Base-by-base conservation (phyloP, 108 stramenopile genomes). In the Asterionellopsis glacialis region DNA sequence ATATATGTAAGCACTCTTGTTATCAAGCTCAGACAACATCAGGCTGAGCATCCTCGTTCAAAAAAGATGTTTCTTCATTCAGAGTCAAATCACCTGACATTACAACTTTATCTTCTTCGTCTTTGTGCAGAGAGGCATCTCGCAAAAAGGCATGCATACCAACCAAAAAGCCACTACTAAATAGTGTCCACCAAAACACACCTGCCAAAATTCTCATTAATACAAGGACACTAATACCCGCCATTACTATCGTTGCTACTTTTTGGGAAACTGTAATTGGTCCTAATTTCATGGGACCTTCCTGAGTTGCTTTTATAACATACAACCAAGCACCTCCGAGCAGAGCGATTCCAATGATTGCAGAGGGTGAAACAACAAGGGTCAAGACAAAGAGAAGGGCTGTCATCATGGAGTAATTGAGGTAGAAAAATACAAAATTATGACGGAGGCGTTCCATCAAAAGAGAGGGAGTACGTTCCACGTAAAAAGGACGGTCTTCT, bases 91-190 rank as follows among this genome's bases (percentile, higher is more conserved):
- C 93, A 26, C 93, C 93, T 33, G 72, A 72, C 93, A 94, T 94
- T 13, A 68, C 80, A 26, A 94, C 80, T 45, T 71, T 72, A 71
- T 94, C 93, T 48, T 83, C 84, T 47, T 84, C 81, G 74, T 94
- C 93, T 73, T 91, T 88, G 61, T 94, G 93, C 88, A 94, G 85
- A 18, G 74, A 77, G 0, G 93, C 93, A 69, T 94, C 93, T 39
- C 93, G 56, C 27, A 94, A 69, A 19, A 82, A 56, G 9, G 86
- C 84, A 72, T 94, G 93, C 1, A 76, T 55, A 40, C 72, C 63
- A 15, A 83, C 70, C 50, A 91, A 63, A 67, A 91, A 90, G 11
- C 90, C 93, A 19, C 82, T 82, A 7, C 83, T 84, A 53, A 72
- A 78, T 23, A 91, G 41, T 18, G 93, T 80, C 84, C 81, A 90